A percentile compares a stretch with the other conserved stretches of the same genome.
Evolutionary conservation across 2,329 filamentous ascomycete species (phyloP).

Genomic region (Lecanicillium sp.): DNA sequence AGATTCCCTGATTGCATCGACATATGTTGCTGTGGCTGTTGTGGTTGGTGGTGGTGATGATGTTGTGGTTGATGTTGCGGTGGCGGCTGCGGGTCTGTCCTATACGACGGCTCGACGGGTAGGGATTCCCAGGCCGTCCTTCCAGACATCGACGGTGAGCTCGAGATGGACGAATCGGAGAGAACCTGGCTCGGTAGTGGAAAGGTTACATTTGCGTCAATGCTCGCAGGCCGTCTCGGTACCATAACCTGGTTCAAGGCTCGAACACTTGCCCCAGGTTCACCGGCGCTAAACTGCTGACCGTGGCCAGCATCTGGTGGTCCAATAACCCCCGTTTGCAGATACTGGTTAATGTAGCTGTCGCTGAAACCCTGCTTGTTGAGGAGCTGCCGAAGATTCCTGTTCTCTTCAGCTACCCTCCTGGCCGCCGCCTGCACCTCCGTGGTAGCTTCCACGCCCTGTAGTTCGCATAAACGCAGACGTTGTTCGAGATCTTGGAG

Average conservation of each 20-base stretch:
- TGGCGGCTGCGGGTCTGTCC: not conserved
- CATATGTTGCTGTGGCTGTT: not conserved
- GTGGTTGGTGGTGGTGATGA: not conserved
- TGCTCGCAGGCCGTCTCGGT: slow-evolving; percentile 24
- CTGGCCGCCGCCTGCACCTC: slow-evolving; percentile 66
- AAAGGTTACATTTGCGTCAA: slow-evolving; percentile 20
- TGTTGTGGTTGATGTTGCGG: too few species aligned
- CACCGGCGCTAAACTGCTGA: slow-evolving; percentile 6
- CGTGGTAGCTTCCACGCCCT: slow-evolving; percentile 60
- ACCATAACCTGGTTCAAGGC: slow-evolving; percentile 29
- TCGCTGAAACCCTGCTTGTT: slow-evolving; percentile 49
- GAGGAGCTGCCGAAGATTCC: slow-evolving; percentile 52
- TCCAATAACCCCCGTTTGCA: slow-evolving; percentile 16
- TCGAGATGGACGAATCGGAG: slow-evolving; percentile 24
- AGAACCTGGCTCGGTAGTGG: slow-evolving; percentile 22
- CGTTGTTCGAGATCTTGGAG: slow-evolving; percentile 57
- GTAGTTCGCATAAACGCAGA: slow-evolving; percentile 53
- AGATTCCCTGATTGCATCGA: too few species aligned
- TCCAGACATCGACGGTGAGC: slow-evolving; percentile 20
- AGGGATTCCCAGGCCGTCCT: slow-evolving; percentile 25
- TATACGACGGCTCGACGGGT: slow-evolving; percentile 4
- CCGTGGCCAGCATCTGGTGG: not conserved
- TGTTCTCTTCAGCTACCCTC: slow-evolving; percentile 63
- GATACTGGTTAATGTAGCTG: slow-evolving; percentile 39
- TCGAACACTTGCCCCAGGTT: slow-evolving; percentile 19